Evolutionary conservation across 2,329 filamentous ascomycete genomes (phyloP).

Genomic region (Harringtonia lauricola): DNA sequence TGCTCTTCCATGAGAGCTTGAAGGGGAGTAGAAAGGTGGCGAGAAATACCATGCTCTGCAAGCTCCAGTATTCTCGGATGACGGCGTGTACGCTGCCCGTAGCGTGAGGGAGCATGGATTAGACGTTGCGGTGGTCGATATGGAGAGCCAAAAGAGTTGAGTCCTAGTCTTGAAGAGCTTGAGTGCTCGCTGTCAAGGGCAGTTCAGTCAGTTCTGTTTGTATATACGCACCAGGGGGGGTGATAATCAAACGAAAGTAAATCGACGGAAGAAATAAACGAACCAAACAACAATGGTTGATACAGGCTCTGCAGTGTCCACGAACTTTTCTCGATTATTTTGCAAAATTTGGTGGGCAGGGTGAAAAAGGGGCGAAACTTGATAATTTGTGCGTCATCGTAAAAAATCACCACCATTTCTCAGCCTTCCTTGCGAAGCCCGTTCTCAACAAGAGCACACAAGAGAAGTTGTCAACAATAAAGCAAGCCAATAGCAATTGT

Average conservation of each 20-base stretch:
- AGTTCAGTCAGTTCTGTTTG: not conserved
- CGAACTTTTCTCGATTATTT: too few species aligned
- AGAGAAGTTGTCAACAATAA: too few species aligned
- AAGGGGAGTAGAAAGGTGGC: not conserved
- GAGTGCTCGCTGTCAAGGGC: too few species aligned
- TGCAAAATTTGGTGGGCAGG: too few species aligned
- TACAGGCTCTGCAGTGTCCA: too few species aligned
- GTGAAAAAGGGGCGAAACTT: not conserved
- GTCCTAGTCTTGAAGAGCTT: not conserved
- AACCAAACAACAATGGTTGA: too few species aligned
- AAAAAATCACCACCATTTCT: too few species aligned
- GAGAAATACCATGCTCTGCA: not conserved
- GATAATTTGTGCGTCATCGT: too few species aligned
- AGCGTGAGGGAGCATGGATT: not conserved
- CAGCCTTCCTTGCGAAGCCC: too few species aligned
- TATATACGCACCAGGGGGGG: not conserved
- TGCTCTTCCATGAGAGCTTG: not conserved
- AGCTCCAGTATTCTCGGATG: not conserved
- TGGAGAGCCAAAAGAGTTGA: conserved; percentile 1
- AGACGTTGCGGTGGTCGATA: not conserved
- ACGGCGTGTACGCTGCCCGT: not conserved
- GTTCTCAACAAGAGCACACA: too few species aligned
- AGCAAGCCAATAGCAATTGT: not conserved
- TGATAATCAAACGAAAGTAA: not conserved
- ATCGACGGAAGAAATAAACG: not conserved